Conservation (phyloP, 192 early-diverging fungal species). For the Mortierella claussenii region DNA sequence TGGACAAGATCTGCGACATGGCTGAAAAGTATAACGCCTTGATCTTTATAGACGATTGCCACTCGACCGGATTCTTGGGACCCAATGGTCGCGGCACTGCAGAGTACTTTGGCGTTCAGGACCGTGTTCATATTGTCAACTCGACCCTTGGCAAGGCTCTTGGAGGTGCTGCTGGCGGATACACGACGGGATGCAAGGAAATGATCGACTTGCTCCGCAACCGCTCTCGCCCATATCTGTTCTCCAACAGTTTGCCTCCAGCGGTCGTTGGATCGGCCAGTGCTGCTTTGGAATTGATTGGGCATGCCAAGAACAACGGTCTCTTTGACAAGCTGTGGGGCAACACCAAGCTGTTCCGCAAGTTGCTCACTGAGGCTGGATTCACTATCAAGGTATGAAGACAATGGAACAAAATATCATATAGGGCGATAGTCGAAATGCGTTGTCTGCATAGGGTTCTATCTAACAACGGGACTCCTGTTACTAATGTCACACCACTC, state of each 20-base stretch:
- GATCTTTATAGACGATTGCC: conserved; percentile 95
- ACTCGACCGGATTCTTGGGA: conserved; percentile 96
- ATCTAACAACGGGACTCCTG: no score
- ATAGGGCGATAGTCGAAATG: background rate
- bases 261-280: conserved; percentile 89
- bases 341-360: conserved; percentile 71
- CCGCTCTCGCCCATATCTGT: conserved; percentile 95
- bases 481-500: no score
- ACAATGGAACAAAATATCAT: background rate
- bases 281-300: conserved; percentile 57
- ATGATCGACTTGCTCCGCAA: conserved; percentile 94
- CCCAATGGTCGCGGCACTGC: conserved; percentile 91
- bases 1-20: conserved; percentile 86
- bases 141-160: conserved; percentile 96
- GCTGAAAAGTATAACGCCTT: conserved; percentile 94
- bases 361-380: conserved; percentile 66
- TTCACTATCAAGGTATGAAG: conserved; percentile 64
- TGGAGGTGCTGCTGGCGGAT: conserved; percentile 92
- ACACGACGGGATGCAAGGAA: conserved; percentile 89
- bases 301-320: conserved; percentile 57
- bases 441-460: no score
- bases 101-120: conserved; percentile 86
- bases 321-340: conserved; percentile 65
- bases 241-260: conserved; percentile 97
- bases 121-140: conserved; percentile 91